Evolutionary conservation across 2,329 filamentous ascomycete species (phyloP).

Genomic region (Falciphora oryzae): DNA sequence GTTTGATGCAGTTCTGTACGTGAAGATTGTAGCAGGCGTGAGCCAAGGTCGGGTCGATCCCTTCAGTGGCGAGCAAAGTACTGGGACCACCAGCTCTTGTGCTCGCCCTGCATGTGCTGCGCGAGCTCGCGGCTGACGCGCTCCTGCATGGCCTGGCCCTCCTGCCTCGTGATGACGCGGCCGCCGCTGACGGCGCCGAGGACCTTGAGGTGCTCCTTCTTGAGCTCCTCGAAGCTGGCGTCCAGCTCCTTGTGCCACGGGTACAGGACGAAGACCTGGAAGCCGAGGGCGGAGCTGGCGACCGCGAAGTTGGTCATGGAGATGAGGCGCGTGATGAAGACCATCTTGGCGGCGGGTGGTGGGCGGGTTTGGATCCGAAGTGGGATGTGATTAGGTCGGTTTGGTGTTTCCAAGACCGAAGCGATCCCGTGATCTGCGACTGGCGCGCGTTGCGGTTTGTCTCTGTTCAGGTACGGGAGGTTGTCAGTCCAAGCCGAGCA

Average conservation of each 20-base stretch:
- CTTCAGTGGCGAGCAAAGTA: neutral
- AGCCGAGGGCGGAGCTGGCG: conserved; percentile 57
- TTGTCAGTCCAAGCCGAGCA: neutral
- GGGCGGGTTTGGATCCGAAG: neutral
- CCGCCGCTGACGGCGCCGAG: conserved; percentile 18
- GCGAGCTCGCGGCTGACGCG: conserved; percentile 4
- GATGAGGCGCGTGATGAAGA: conserved; percentile 36
- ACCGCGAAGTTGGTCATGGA: conserved; percentile 62
- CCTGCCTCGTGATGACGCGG: neutral
- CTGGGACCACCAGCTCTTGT: conserved; percentile 1
- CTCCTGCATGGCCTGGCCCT: conserved; percentile 7
- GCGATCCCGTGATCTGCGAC: no score
- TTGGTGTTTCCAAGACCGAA: no score
- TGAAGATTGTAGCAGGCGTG: neutral
- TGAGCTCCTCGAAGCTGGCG: conserved; percentile 53
- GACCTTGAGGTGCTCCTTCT: conserved; percentile 48
- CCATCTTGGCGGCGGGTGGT: neutral
- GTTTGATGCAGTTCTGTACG: neutral
- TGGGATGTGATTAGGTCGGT: neutral
- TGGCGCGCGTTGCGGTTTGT: neutral
- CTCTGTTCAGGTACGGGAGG: neutral
- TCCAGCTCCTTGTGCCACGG: conserved; percentile 65
- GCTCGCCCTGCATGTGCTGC: neutral
- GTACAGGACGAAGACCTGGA: conserved; percentile 65
- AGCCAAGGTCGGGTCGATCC: neutral